Evolutionary conservation across 306 rosid species (phyloP), one percentile per base, ranked within the genome.

Genomic region (Casuarina cunninghamiana): DNA sequence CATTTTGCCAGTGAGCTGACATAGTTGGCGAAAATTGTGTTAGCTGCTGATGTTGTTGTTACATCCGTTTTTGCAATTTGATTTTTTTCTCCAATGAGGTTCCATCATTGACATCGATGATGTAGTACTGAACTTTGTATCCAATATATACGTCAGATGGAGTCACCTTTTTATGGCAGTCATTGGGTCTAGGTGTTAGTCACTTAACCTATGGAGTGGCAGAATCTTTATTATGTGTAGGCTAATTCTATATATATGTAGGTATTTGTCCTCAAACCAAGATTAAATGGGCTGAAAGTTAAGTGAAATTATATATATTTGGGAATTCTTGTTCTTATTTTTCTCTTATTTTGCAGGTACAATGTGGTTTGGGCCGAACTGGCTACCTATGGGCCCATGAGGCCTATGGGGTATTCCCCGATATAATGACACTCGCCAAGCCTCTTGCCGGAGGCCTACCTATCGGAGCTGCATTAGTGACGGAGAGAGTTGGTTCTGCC

Each of bases 391-490:
- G 97, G 97, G 97, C 97, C 2, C 93, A 94, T 42, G 97, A 94
- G 68, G 89, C 91, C 3, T 92, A 74, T 66, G 89, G 86, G 10
- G 76, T 94, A 54, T 89, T 83, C 84, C 98, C 98, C 1, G 98
- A 92, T 82, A 86, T 94, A 66, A 92, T 94, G 98, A 92, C 97
- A 62, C 95, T 92, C 8, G 97, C 97, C 62, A 94, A 94, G 88
- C 98, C 98, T 74, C 92, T 94, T 44, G 98, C 98, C 1, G 98
- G 98, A 35, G 98, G 98, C 50, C 87, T 94, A 6, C 97, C 98
- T 65, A 90, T 94, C 35, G 98, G 98, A 87, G 93, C 97, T 8
- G 88, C 78, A 70, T 79, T 92, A 42, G 84, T 94, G 70, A 92
- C 98, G 0, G 93, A 94, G 80, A 83, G 85, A 86, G 86, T 94